These are phyloP conservation scores for Vitellaria paradoxa DNA, from an alignment of 179 eudicot genomes.

Conservation along the genomic window DNA sequence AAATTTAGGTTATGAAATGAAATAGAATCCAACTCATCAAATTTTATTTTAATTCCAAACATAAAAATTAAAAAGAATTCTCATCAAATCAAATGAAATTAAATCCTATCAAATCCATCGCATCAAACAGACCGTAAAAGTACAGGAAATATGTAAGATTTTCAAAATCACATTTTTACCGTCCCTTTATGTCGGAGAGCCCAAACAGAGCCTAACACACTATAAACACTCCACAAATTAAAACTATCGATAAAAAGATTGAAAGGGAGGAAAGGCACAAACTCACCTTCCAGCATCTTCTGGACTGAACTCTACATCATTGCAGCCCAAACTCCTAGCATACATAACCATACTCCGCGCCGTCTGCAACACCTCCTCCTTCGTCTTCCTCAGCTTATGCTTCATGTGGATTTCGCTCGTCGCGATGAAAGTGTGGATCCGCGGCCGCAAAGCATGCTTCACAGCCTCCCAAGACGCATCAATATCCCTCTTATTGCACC, in stretches of 20 bases:
- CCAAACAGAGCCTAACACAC: neutral
- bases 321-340: conserved; percentile 90
- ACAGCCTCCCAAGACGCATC: conserved; percentile 89
- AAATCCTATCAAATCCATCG: too few species aligned
- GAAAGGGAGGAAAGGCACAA: neutral
- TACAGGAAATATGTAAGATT: neutral
- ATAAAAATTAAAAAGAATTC: too few species aligned
- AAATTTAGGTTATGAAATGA: too few species aligned
- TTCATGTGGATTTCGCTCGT: conserved; percentile 94
- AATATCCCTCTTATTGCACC: conserved; percentile 84
- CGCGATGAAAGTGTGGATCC: conserved; percentile 88
- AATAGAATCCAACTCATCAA: too few species aligned
- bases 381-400: conserved; percentile 74
- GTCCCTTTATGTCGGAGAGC: neutral
- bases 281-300: conserved; percentile 94
- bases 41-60: too few species aligned
- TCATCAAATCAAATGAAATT: too few species aligned
- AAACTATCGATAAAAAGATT: neutral
- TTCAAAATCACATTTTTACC: neutral
- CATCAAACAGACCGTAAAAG: too few species aligned
- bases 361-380: conserved; percentile 69
- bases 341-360: conserved; percentile 78
- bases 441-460: conserved; percentile 64
- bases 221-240: neutral
- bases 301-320: conserved; percentile 95